Evolutionary conservation across 1,139 yeast genomes (phyloP).

Genomic region (Debaryomyces singareniensis): DNA sequence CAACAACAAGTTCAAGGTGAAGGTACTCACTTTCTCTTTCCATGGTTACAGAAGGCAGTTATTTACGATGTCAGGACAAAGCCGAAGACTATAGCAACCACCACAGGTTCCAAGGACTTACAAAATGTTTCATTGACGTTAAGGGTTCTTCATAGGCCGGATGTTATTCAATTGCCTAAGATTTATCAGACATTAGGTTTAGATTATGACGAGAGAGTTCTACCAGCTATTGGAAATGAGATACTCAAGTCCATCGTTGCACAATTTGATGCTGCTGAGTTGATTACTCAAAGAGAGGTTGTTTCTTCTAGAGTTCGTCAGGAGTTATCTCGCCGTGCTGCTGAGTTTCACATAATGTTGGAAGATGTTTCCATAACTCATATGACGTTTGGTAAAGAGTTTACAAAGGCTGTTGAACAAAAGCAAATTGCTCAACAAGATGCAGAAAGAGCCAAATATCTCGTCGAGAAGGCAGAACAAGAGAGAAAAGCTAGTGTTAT

Average conservation of each 20-base stretch:
- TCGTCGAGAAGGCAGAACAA: conserved; percentile 96
- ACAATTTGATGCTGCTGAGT: conserved; percentile 96
- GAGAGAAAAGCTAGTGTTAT: conserved; percentile 92
- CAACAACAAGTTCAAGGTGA: conserved; percentile 84
- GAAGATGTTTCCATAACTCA: conserved; percentile 98
- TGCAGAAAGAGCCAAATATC: conserved; percentile 92
- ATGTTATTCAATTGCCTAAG: conserved; percentile 69
- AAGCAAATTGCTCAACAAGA: conserved; percentile 99
- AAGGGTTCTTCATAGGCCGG: conserved; percentile 93
- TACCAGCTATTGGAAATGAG: conserved; percentile 96
- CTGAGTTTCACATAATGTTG: conserved; percentile 81
- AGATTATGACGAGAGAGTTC: conserved; percentile 94
- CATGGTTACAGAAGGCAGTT: conserved; percentile 93
- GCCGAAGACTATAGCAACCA: conserved; percentile 90
- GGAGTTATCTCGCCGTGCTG: conserved; percentile 79
- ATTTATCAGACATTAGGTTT: conserved; percentile 89
- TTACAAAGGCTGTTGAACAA: conserved; percentile 97
- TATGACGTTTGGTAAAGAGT: conserved; percentile 94
- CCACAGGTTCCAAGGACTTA: conserved; percentile 95
- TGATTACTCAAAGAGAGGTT: conserved; percentile 94
- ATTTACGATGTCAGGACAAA: conserved; percentile 85
- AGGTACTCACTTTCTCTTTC: conserved; percentile 92
- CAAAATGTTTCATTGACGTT: conserved; percentile 93
- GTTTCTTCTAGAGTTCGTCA: conserved; percentile 86
- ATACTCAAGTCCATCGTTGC: conserved; percentile 93